These are phyloP conservation scores for Parasarocladium wereldwijsianum DNA, from an alignment of 2,329 filamentous ascomycete species.

Conservation along the genomic window DNA sequence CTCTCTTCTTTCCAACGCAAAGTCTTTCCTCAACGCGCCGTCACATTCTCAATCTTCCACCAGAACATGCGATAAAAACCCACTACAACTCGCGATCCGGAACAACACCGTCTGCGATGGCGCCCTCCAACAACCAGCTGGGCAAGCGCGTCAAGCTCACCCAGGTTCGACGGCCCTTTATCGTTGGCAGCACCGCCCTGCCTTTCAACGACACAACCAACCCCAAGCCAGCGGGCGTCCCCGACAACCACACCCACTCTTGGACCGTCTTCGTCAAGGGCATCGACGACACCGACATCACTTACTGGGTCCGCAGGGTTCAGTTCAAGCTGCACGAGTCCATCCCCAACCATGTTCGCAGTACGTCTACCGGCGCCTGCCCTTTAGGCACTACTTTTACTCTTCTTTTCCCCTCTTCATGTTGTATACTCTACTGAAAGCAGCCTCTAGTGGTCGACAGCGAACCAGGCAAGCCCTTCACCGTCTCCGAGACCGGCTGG, in stretches of 20 bases:
- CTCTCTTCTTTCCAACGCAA: no score
- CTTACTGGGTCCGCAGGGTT: constrained; percentile 91
- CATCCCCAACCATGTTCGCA: constrained; percentile 80
- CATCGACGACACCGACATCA: constrained; percentile 77
- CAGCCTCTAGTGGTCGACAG: constrained; percentile 48
- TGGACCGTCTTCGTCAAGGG: constrained; percentile 93
- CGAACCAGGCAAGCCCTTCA: constrained; percentile 53
- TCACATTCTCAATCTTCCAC: no score
- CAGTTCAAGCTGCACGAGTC: constrained; percentile 98
- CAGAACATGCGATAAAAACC: no score
- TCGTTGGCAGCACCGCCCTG: constrained; percentile 68
- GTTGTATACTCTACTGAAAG: no score
- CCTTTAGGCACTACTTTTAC: not conserved
- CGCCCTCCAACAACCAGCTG: constrained; percentile 43
- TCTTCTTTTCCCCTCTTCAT: constrained; percentile 2
- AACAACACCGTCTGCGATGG: constrained; percentile 46
- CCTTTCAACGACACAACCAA: constrained; percentile 62
- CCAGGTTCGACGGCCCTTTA: constrained; percentile 49
- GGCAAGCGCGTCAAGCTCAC: constrained; percentile 52
- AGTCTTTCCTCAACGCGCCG: no score
- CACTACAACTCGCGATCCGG: no score
- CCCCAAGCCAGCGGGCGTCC: constrained; percentile 61
- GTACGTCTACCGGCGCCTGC: constrained; percentile 23
- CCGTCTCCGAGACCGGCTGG: constrained; percentile 88
- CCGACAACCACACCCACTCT: constrained; percentile 86